Evolutionary conservation across 1,284 basidiomycete species (phyloP).

Genomic region (Ceratobasidium papillatum): DNA sequence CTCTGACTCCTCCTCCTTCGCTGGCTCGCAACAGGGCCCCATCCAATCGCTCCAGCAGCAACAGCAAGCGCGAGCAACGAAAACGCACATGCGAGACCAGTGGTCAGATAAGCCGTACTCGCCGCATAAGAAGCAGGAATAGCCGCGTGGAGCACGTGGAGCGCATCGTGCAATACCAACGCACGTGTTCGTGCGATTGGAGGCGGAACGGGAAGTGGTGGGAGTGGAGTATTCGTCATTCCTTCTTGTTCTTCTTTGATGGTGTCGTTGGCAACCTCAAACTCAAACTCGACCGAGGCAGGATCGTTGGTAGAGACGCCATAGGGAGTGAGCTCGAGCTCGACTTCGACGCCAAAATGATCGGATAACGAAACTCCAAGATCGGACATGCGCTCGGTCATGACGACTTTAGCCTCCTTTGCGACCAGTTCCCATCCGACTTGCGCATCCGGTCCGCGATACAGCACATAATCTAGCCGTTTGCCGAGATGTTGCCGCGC

Average conservation of each 20-base stretch:
- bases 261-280: not conserved
- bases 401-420: slow-evolving; percentile 70
- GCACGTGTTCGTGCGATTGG: slow-evolving; percentile 34
- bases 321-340: slow-evolving; percentile 62
- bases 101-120: slow-evolving; percentile 35
- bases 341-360: slow-evolving; percentile 92
- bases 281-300: not conserved
- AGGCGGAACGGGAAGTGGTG: slow-evolving; percentile 27
- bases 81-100: slow-evolving; percentile 35
- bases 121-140: slow-evolving; percentile 39
- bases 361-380: slow-evolving; percentile 89
- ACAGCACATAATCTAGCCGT: slow-evolving; percentile 95
- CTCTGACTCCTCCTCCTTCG: not conserved
- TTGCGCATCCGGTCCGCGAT: slow-evolving; percentile 68
- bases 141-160: slow-evolving; percentile 36
- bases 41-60: slow-evolving; percentile 31
- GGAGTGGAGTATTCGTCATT: slow-evolving; percentile 5
- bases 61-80: slow-evolving; percentile 33
- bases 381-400: slow-evolving; percentile 80
- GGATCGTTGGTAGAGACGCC: slow-evolving; percentile 7
- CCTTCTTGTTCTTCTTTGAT: not conserved
- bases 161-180: slow-evolving; percentile 22
- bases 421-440: slow-evolving; percentile 53
- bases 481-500: slow-evolving; percentile 81
- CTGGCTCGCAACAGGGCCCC: slow-evolving; percentile 15